These are phyloP conservation scores for Scedosporium apiospermum DNA, from an alignment of 2,329 filamentous ascomycete species.

Conservation along the genomic window DNA sequence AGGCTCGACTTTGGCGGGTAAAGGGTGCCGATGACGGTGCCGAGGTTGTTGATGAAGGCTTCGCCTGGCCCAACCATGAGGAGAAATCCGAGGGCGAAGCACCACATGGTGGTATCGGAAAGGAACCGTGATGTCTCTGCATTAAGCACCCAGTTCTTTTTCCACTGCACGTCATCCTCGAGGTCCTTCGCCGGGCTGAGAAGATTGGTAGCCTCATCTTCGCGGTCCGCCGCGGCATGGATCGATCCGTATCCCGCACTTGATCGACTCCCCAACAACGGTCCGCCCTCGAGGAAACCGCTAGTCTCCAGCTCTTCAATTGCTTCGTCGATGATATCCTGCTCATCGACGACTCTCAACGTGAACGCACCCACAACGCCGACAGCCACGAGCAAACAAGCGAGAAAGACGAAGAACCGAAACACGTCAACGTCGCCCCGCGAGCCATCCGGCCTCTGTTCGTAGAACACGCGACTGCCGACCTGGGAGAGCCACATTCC, in stretches of 20 bases:
- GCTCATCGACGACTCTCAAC: constrained; percentile 71
- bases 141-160: constrained; percentile 87
- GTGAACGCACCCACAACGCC: constrained; percentile 67
- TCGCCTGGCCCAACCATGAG: constrained; percentile 92
- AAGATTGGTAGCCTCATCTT: constrained; percentile 33
- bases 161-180: constrained; percentile 44
- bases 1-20: constrained; percentile 34
- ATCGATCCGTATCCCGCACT: constrained; percentile 55
- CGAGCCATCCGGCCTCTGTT: constrained; percentile 53
- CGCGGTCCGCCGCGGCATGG: constrained; percentile 28
- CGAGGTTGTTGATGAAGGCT: constrained; percentile 94
- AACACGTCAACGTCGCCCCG: constrained; percentile 64
- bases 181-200: constrained; percentile 26
- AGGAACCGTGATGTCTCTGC: constrained; percentile 82
- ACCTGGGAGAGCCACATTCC: constrained; percentile 95
- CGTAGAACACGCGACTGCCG: constrained; percentile 67
- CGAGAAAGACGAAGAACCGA: constrained; percentile 80
- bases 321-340: constrained; percentile 80
- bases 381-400: constrained; percentile 56
- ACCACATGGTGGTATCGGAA: constrained; percentile 90
- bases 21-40: constrained; percentile 83
- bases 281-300: constrained; percentile 67
- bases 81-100: constrained; percentile 82
- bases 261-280: constrained; percentile 54
- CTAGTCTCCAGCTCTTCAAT: constrained; percentile 87